phyloP scores from a whole-genome alignment of 2,329 filamentous ascomycete genomes.

The Apiospora pterosperma region DNA sequence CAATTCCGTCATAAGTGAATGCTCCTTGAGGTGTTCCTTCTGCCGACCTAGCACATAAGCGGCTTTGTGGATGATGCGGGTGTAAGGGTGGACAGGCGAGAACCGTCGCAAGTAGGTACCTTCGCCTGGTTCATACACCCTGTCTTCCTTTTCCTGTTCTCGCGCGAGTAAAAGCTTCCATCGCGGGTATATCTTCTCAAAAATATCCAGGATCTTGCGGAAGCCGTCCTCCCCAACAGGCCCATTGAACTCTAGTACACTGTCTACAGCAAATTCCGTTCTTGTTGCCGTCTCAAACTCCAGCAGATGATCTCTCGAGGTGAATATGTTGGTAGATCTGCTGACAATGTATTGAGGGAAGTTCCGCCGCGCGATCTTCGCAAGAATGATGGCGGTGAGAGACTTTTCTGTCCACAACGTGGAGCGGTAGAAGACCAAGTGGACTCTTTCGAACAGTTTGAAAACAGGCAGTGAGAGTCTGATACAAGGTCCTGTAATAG shows the following conservation, averaged over 20 bases:
- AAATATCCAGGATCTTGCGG: constrained; percentile 66
- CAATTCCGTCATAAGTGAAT: constrained; percentile 70
- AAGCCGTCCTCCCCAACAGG: constrained; percentile 63
- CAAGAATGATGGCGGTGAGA: constrained; percentile 88
- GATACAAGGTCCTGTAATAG: constrained; percentile 77
- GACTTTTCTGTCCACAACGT: constrained; percentile 98
- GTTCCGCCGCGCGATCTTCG: constrained; percentile 81
- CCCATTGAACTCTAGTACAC: constrained; percentile 75
- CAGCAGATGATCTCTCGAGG: constrained; percentile 68
- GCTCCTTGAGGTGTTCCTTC: constrained; percentile 76
- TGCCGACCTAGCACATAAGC: constrained; percentile 74
- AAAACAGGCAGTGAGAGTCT: constrained; percentile 69
- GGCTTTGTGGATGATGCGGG: constrained; percentile 86
- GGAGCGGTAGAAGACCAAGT: constrained; percentile 93
- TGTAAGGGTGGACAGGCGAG: constrained; percentile 90
- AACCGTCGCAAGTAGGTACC: constrained; percentile 86
- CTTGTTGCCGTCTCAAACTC: constrained; percentile 88
- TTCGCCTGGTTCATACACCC: constrained; percentile 76
- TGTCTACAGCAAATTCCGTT: constrained; percentile 78
- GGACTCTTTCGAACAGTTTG: constrained; percentile 87
- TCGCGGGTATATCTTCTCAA: constrained; percentile 72
- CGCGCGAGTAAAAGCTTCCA: constrained; percentile 73
- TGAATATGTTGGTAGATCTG: constrained; percentile 84
- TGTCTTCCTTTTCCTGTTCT: constrained; percentile 74
- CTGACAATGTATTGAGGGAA: constrained; percentile 91